These are phyloP conservation scores for Euphorbia schlechtendalii DNA, from an alignment of 441 rosid species.

Conservation along the genomic window DNA sequence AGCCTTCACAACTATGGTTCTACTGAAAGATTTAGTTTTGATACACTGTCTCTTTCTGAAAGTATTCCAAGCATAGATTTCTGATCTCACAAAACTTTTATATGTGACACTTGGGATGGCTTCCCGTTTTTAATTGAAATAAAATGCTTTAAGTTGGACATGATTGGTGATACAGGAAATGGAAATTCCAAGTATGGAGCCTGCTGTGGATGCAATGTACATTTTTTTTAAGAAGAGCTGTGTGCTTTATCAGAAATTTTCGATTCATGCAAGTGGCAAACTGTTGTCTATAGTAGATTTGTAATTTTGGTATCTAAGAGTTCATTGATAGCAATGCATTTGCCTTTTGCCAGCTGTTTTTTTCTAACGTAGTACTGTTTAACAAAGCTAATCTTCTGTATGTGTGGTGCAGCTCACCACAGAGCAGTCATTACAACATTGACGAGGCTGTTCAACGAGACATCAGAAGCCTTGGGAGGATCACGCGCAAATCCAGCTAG, in stretches of 20 bases:
- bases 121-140: neutral
- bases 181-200: neutral
- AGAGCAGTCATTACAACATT: slow-evolving; percentile 61
- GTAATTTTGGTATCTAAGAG: neutral
- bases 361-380: neutral
- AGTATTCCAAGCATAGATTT: neutral
- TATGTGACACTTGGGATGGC: neutral
- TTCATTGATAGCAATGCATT: neutral
- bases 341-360: neutral
- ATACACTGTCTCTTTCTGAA: neutral
- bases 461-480: slow-evolving; percentile 92
- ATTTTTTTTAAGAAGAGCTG: neutral
- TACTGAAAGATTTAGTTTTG: no score
- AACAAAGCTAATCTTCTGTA: neutral
- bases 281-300: neutral
- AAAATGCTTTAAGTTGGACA: neutral
- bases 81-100: neutral
- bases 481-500: slow-evolving; percentile 75
- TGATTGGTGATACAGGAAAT: neutral
- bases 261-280: neutral
- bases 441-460: slow-evolving; percentile 89
- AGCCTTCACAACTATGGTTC: no score
- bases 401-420: slow-evolving; percentile 58
- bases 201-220: no score
- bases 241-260: neutral